These are phyloP conservation scores for Barnettozyma hawaiiensis DNA, from an alignment of 1,139 yeast genomes.

Conservation along the genomic window DNA sequence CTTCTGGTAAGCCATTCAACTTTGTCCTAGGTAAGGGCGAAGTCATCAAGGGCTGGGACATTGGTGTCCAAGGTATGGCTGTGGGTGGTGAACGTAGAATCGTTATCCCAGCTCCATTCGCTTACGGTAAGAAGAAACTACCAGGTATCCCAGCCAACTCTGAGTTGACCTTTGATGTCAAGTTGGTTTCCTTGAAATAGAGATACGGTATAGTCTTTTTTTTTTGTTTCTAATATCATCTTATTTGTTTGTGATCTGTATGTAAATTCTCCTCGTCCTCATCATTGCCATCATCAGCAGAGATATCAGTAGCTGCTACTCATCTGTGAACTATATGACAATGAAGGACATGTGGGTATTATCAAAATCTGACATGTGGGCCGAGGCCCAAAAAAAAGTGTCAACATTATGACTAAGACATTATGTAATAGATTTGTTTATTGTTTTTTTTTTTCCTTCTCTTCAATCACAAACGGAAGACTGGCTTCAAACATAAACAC, in stretches of 20 bases:
- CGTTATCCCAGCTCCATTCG: constrained; percentile 91
- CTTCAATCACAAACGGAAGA: no score
- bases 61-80: constrained; percentile 98
- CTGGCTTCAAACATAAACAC: no score
- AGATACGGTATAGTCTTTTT: background rate
- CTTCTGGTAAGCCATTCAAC: constrained; percentile 91
- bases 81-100: constrained; percentile 99
- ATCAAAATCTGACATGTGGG: no score
- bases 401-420: no score
- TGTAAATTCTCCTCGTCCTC: no score
- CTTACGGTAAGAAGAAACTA: constrained; percentile 87
- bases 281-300: no score
- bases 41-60: constrained; percentile 97
- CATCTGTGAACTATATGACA: no score
- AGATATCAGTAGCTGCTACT: no score
- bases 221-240: background rate
- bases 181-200: constrained; percentile 84
- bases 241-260: background rate
- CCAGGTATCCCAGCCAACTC: constrained; percentile 98
- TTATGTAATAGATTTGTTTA: no score
- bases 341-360: no score
- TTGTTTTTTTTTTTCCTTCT: no score
- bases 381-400: no score
- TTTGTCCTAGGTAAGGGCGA: constrained; percentile 95
- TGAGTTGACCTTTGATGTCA: constrained; percentile 92